Evolutionary conservation across 495 filamentous ascomycete species (phyloP), one percentile per base, ranked within the genome.

Genomic region (Cudoniella acicularis): DNA sequence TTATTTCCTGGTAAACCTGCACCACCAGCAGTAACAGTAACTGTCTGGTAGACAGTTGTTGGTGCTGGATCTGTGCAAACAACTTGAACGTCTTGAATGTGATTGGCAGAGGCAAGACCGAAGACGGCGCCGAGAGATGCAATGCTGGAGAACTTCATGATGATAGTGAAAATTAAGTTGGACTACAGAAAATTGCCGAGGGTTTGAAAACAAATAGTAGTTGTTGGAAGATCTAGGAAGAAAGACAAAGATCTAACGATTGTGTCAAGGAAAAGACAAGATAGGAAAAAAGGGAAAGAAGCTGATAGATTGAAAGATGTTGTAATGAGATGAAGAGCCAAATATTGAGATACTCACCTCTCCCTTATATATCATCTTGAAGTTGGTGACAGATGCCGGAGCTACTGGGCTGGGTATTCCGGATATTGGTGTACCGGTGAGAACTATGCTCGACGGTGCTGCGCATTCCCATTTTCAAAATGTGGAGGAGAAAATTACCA

Each of bases 131-230:
- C 43, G 24, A 59, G 23, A 8, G 48, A n/a, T 17, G 61, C 22
- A 52, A 64, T 36, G 30, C 6, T 60, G 6, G 56, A 52, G 56
- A 64, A 52, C 48, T 64, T 59, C 61, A 64, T 64, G 36, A 23
- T 62, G 48, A 54, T 47, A 17, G 13, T 36, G 30, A 36, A 36
- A 36, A 36, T 36, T 36, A 36, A 36, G 30, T 13, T 4, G 30
- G 4, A 36, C 30, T 36, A 36, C 13, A 36, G n/a, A 36, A 36
- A 36, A 36, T 36, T 36, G 30, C 30, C 13, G 30, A 36, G 30
- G 30, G 30, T 36, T 36, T 36, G 30, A 36, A 36, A 36, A 36
- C 30, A 13, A 36, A 36, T 36, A 6, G 30, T 36, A 36, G 30
- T 36, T 36, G 30, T 36, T 36, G 30, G 30, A 36, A 36, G 30